A percentile compares a stretch with the other conserved stretches of the same genome.
phyloP scores from a whole-genome alignment of 73 alveolate genomes.

The Effrenium voratum region DNA sequence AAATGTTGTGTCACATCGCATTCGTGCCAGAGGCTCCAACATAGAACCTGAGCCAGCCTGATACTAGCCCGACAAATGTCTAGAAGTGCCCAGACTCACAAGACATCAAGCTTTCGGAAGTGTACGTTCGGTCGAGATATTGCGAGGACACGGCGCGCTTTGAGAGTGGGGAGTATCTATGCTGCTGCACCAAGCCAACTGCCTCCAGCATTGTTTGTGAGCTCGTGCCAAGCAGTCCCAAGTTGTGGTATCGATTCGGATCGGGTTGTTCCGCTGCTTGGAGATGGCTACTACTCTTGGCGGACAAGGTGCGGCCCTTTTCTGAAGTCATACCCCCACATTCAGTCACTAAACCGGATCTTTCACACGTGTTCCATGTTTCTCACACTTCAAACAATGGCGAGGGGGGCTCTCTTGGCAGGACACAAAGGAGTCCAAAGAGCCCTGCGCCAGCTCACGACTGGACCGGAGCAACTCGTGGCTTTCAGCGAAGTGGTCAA shows the following conservation, averaged over 20 bases:
- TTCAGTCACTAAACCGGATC: too few species aligned
- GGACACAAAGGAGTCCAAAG: background rate
- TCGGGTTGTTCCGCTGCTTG: slow-evolving; percentile 34
- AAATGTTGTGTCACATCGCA: too few species aligned
- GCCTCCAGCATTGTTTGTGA: background rate
- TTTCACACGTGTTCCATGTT: too few species aligned
- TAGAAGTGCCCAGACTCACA: too few species aligned
- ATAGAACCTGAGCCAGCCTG: too few species aligned
- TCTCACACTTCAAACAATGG: background rate
- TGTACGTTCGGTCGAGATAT: background rate
- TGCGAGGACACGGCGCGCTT: background rate
- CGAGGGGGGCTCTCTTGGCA: background rate
- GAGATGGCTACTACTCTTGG: slow-evolving; percentile 33
- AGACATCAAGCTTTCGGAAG: too few species aligned
- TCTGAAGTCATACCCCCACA: too few species aligned
- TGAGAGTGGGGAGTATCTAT: slow-evolving; percentile 17
- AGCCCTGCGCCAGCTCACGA: slow-evolving; percentile 28
- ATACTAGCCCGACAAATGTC: too few species aligned
- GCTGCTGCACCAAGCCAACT: background rate
- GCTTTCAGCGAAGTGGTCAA: slow-evolving; percentile 7
- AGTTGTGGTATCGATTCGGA: slow-evolving; percentile 10
- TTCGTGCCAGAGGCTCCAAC: too few species aligned
- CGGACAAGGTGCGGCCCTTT: too few species aligned
- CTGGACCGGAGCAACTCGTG: slow-evolving; percentile 41
- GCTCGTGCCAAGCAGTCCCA: background rate